Percentiles rank a stretch among this genome's conserved stretches.
phyloP scores from a whole-genome alignment of 2,329 filamentous ascomycete genomes.

The Aureobasidium pullulans region DNA sequence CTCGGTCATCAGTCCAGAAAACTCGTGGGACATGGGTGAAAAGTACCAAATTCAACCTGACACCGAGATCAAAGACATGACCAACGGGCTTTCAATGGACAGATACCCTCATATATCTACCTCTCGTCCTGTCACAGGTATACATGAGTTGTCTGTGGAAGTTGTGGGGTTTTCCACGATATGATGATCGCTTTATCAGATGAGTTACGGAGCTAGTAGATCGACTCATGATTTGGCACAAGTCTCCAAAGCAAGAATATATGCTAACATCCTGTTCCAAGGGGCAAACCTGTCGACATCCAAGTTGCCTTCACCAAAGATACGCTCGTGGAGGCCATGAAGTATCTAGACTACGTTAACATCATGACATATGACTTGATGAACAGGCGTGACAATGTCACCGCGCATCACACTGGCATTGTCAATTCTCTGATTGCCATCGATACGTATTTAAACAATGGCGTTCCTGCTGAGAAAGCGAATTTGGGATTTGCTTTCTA shows the following conservation, averaged over 20 bases:
- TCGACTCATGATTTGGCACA: background rate
- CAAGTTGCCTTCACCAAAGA: constrained; percentile 52
- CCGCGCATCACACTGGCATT: constrained; percentile 60
- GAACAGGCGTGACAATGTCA: constrained; percentile 58
- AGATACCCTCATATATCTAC: no score
- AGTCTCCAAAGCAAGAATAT: background rate
- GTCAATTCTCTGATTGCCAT: constrained; percentile 47
- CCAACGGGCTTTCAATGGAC: no score
- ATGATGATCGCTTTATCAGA: no score
- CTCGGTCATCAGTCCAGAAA: no score
- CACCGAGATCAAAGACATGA: no score
- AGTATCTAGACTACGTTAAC: constrained; percentile 59
- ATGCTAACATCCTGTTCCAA: background rate
- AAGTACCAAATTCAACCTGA: no score
- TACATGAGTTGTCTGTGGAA: no score
- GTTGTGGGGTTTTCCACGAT: no score
- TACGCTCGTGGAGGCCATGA: constrained; percentile 52
- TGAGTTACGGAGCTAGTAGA: background rate
- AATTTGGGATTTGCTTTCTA: constrained; percentile 65
- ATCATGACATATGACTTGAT: constrained; percentile 68
- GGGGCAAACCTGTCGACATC: constrained; percentile 55
- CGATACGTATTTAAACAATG: constrained; percentile 52
- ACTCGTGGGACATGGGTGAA: no score
- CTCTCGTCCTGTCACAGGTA: no score
- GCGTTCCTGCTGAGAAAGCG: constrained; percentile 48